A percentile compares a stretch with the other conserved stretches of the same genome.
Evolutionary conservation across 306 rosid genomes (phyloP).

Genomic region (Lotus japonicus): DNA sequence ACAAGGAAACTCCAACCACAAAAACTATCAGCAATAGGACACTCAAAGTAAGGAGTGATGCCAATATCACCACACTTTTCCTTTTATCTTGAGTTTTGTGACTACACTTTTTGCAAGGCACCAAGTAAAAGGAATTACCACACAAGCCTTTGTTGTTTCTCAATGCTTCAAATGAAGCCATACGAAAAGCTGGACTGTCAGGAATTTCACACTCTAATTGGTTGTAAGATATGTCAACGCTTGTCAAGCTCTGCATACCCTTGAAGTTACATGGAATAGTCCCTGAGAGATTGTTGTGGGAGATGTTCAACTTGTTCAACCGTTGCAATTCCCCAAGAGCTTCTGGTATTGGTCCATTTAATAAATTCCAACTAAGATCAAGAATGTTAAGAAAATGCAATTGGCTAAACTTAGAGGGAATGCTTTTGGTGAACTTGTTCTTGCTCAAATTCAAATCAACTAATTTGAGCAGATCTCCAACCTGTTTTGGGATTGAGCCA

Average conservation of each 20-base stretch:
- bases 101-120: neutral
- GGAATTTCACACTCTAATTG: slow-evolving; percentile 26
- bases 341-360: slow-evolving; percentile 25
- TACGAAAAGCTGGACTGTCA: neutral
- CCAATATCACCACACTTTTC: neutral
- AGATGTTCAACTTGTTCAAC: slow-evolving; percentile 37
- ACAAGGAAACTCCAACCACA: neutral
- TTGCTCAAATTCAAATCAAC: slow-evolving; percentile 12
- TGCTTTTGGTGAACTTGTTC: neutral
- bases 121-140: neutral
- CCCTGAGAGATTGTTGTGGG: slow-evolving; percentile 37
- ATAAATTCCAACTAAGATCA: slow-evolving; percentile 35
- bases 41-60: neutral
- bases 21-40: neutral
- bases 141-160: slow-evolving; percentile 14
- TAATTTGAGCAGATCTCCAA: neutral
- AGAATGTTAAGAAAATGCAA: slow-evolving; percentile 23
- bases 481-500: slow-evolving; percentile 16
- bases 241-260: slow-evolving; percentile 32
- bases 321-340: slow-evolving; percentile 14
- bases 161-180: slow-evolving; percentile 12
- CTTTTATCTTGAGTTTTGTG: neutral
- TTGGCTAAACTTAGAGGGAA: slow-evolving; percentile 12
- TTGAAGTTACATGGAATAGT: slow-evolving; percentile 24
- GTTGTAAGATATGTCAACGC: slow-evolving; percentile 31